Conservation (phyloP, 768 basidiomycete genomes). For the Termitomyces sp. region DNA sequence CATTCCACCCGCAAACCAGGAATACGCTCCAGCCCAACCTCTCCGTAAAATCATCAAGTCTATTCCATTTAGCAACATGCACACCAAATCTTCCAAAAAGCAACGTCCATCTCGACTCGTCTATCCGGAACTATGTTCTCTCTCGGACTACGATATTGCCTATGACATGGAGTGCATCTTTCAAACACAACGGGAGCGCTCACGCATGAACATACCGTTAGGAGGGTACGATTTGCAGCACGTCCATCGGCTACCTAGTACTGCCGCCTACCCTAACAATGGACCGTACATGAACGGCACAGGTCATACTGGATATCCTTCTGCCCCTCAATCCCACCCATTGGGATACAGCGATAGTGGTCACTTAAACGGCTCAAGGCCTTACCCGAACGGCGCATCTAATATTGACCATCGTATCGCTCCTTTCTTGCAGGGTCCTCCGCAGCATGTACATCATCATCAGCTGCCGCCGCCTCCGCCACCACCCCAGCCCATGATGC, state of each 20-base stretch:
- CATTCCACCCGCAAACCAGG: slow-evolving; percentile 49
- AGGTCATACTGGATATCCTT: background rate
- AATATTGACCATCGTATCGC: slow-evolving; percentile 7
- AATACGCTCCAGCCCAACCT: slow-evolving; percentile 50
- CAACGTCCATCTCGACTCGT: slow-evolving; percentile 21
- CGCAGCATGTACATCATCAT: slow-evolving; percentile 9
- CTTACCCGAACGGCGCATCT: background rate
- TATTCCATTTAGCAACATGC: slow-evolving; percentile 38
- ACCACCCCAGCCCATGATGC: slow-evolving; percentile 4
- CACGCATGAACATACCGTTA: slow-evolving; percentile 12
- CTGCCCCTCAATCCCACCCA: background rate
- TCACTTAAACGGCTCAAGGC: slow-evolving; percentile 1
- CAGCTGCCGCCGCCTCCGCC: slow-evolving; percentile 1
- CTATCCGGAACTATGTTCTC: slow-evolving; percentile 41
- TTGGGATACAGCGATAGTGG: slow-evolving; percentile 4
- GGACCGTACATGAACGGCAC: slow-evolving; percentile 1
- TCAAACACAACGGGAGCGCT: slow-evolving; percentile 29
- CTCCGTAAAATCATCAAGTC: slow-evolving; percentile 64
- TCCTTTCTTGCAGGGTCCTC: slow-evolving; percentile 3
- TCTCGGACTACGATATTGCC: slow-evolving; percentile 42
- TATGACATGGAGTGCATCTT: slow-evolving; percentile 51
- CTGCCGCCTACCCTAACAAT: slow-evolving; percentile 1
- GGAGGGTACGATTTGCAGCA: slow-evolving; percentile 14
- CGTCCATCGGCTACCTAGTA: slow-evolving; percentile 5
- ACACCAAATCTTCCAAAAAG: slow-evolving; percentile 18